Base-by-base conservation (phyloP, 2,329 filamentous ascomycete genomes). In the Dothiorella sarmentorum region DNA sequence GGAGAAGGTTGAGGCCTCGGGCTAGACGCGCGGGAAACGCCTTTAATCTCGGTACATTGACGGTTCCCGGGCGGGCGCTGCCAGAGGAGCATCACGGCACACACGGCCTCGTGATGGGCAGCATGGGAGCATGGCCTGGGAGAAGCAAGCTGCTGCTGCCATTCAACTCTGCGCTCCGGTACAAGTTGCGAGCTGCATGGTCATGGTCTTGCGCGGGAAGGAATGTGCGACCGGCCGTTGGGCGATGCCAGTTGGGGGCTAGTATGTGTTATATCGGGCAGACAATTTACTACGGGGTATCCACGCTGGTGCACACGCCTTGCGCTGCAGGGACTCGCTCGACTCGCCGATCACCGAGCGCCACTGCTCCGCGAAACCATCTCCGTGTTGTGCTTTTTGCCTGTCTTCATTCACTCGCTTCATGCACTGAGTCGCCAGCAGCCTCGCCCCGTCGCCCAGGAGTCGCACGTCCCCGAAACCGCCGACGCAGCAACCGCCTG, bases 1-100 rank as follows among this genome's bases (percentile, higher is more conserved):
- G 77, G 77, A 79, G 65, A 75, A 73, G 64, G 65, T 79, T 22
- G 76, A 77, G 29, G 59, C 45, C 31, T 53, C 37, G 38, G 45
- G 57, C 47, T 52, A 47, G 45, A 33, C 10, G 57, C 47, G 42
- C 40, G 47, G 40, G 29, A 47, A 44, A 43, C 49, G 45, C 45
- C 57, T 59, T 49, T 40, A 59, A 59, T 59, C 29, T 59, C 57
- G 55, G 55, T 27, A 29, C 49, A 10, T 40, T 27, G 22, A 29
- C 49, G 33, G 20, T 52, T 24, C 47, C 20, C 33, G n/a, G 55
- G 40, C n/a, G 52, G 24, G 33, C 29, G 53, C 27, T 33, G 42
- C 27, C 29, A 45, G 26, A 37, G 26, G 44, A 51, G 56, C 43
- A 45, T 52, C 44, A 47, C 35, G 56, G 37, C 20, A 10, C 43